phyloP scores from a whole-genome alignment of 2,329 filamentous ascomycete species.

The Neopestalotiopsis sp. region DNA sequence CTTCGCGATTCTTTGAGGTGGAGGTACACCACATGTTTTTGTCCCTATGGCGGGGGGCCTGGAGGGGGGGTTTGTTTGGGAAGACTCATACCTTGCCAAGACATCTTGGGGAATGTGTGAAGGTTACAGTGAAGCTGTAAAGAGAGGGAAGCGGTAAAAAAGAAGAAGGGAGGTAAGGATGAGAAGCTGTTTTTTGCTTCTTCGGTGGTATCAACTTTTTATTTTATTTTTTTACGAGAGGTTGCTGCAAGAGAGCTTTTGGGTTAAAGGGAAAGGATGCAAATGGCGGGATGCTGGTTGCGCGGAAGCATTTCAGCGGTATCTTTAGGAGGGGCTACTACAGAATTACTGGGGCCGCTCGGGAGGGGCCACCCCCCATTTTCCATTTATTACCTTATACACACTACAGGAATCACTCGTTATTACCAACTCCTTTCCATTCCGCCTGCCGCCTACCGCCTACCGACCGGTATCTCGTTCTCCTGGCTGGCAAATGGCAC shows the following conservation, averaged over 20 bases:
- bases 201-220: not conserved
- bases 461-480: not conserved
- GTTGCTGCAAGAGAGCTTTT: constrained; percentile 7
- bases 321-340: constrained; percentile 18
- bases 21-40: constrained; percentile 29
- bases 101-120: constrained; percentile 52
- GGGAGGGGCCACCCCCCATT: not conserved
- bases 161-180: constrained; percentile 13
- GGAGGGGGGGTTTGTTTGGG: constrained; percentile 20
- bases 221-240: not conserved
- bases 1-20: constrained; percentile 26
- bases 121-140: constrained; percentile 19
- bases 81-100: constrained; percentile 71
- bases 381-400: not conserved
- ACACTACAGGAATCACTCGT: not conserved
- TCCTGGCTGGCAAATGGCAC: not conserved
- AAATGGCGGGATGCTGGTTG: constrained; percentile 17
- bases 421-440: constrained; percentile 5
- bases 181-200: not conserved
- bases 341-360: constrained; percentile 11
- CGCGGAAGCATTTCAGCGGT: constrained; percentile 6
- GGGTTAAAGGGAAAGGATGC: constrained; percentile 15
- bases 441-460: not conserved
- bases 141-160: not conserved
- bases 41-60: constrained; percentile 6